Evolutionary conservation across 768 basidiomycete species (phyloP), one percentile per base, ranked within the genome.

Genomic region (Leucocoprinus leucothites): DNA sequence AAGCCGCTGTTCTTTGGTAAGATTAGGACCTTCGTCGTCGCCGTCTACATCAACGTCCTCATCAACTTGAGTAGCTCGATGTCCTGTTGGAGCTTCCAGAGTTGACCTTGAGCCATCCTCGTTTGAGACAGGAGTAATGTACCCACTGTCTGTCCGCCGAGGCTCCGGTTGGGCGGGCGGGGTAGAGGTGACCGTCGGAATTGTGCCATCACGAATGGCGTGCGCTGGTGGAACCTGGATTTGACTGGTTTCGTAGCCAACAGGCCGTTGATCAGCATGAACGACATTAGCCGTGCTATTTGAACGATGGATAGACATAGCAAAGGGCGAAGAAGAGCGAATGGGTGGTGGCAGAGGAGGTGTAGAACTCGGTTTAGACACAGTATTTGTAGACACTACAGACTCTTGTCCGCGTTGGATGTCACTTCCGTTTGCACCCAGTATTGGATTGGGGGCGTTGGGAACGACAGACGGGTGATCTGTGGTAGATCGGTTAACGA

Each of bases 1-100:
- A 13, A 68, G 59, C 16, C 63, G 65, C 13, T 72, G 73, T 5
- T 71, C 74, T 0, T 61, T 70, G 38, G 71, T 73, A 51, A 73
- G 69, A 3, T 69, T 70, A 24, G 43, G 52, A 18, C 14, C 34
- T 7, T 63, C 70, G 35, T 54, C 64, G 14, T 66, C 64, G 26
- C 60, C 61, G 7, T 59, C 58, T 34, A 43, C 51, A 21, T 63
- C 61, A 13, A 18, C 8, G 38, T 59, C 61, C 14, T 47, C 57
- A 5, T 19, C 13, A 18, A 18, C 4, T 19, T 18, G 50, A 7
- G 41, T 21, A 16, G 16, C 42, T 13, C 19, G 31, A 21, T 43
- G n/a, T 25, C 24, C 42, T 21, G 31, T 35, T 24, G 13, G 51
- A 24, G 21, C 11, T 36, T 53, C 51, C 42, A 35, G 2, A 16